Evolutionary conservation across 1,284 basidiomycete species (phyloP).

Genomic region (Ceratobasidium sp.): DNA sequence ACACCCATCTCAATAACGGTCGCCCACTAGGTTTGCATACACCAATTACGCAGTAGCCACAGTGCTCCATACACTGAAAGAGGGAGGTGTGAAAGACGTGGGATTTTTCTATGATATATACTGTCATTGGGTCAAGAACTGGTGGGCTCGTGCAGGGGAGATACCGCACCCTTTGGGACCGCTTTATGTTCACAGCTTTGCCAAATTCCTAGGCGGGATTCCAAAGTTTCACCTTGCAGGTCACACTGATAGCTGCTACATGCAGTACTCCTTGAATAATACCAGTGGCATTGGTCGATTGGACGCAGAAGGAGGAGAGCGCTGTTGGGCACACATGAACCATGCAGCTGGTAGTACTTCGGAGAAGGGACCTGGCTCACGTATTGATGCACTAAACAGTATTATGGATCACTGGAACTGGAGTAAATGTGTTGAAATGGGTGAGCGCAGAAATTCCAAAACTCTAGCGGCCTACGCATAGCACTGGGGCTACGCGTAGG

Average conservation of each 20-base stretch:
- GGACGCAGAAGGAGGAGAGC: slow-evolving; percentile 1
- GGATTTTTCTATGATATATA: slow-evolving; percentile 1
- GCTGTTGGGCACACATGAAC: slow-evolving; percentile 16
- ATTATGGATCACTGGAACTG: slow-evolving; percentile 23
- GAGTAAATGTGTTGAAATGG: neutral
- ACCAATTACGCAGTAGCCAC: neutral
- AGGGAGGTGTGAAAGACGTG: neutral
- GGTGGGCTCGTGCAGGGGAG: neutral
- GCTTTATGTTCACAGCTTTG: neutral
- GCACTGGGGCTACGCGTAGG: no score
- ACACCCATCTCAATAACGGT: neutral
- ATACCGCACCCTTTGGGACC: neutral
- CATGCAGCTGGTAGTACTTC: neutral
- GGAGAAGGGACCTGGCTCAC: slow-evolving; percentile 5
- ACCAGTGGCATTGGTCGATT: neutral
- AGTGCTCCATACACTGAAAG: neutral
- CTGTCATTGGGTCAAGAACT: slow-evolving; percentile 1
- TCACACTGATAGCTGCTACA: neutral
- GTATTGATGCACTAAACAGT: neutral
- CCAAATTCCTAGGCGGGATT: neutral
- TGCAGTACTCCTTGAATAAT: neutral
- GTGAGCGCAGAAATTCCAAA: neutral
- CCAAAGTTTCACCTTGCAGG: slow-evolving; percentile 15
- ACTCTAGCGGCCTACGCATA: neutral
- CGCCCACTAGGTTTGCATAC: neutral